Percentiles rank a stretch among this genome's conserved stretches.
These are phyloP conservation scores for Dendrobium nobile DNA, from an alignment of 106 monocot genomes.

Conservation along the genomic window DNA sequence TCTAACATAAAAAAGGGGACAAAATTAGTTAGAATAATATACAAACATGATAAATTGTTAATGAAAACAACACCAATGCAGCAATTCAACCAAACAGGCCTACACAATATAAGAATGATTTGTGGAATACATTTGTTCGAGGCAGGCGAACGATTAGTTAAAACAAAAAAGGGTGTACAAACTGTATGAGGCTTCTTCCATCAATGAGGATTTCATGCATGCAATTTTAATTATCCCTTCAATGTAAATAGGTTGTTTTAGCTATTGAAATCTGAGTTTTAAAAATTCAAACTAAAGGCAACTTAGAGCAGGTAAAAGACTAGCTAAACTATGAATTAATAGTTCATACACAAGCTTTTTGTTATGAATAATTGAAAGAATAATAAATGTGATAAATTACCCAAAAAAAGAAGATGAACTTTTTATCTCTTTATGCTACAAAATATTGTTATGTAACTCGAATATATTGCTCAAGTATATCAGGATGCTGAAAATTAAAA, in stretches of 20 bases:
- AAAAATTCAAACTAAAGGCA: too few species aligned
- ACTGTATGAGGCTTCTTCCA: too few species aligned
- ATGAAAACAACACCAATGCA: background rate
- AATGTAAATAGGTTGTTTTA: too few species aligned
- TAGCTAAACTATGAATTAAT: background rate
- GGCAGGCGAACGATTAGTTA: background rate
- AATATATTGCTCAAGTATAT: too few species aligned
- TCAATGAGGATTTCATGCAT: too few species aligned
- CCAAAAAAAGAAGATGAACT: background rate
- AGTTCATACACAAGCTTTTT: background rate
- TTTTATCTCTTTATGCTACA: too few species aligned
- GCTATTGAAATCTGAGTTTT: too few species aligned
- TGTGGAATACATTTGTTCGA: background rate
- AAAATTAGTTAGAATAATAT: background rate
- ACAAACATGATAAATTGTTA: background rate
- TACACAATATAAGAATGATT: background rate
- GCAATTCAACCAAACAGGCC: background rate
- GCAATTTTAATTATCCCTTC: too few species aligned
- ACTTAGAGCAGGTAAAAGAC: too few species aligned
- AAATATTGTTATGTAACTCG: too few species aligned
- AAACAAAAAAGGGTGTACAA: too few species aligned
- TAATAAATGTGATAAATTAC: background rate
- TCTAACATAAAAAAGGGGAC: slow-evolving; percentile 23
- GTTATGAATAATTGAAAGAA: background rate
- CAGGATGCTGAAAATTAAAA: too few species aligned